Base-by-base conservation (phyloP, 768 basidiomycete genomes). In the Boletus rubropictus region DNA sequence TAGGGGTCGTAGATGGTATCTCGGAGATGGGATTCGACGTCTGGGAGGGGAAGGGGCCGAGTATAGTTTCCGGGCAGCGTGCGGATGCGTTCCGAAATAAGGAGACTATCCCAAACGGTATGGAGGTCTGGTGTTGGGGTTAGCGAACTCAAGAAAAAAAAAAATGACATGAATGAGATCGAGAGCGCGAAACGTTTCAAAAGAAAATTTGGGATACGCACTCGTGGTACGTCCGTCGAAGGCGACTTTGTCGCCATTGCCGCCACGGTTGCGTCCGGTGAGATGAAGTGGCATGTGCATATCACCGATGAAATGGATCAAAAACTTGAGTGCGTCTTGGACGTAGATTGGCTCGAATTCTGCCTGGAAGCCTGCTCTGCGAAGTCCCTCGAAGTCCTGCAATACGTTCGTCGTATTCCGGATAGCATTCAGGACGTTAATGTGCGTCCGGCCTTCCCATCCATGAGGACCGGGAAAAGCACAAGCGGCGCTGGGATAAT, bases 231-330 rank as follows among this genome's bases (percentile, higher is more conserved):
- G 72, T 1, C 79, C 80, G 48, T 84, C 86, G 61, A 88, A 96
- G 11, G 69, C 58, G 22, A 93, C 89, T 56, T 81, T 82, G 52
- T 75, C 77, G 6, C 78, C 77, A 60, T 97, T 98, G 1, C 94
- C 95, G 5, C 95, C 95, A 25, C 88, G 76, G 55, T 92, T 82
- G 15, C 92, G 74, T 2, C 89, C 89, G 0, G 87, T 87, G 31
- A 99, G 76, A 64, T 99, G 95, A 44, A 99, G 70, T 5, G 95
- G 95, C 77, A 86, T 83, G 58, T 96, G 95, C 75, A 95, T 73
- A 63, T 97, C 95, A 0, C 95, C 93, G 10, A 96, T 45, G 57
- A 91, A 97, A 65, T 99, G 96, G 25, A 94, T 78, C 27, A 99
- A 71, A 72, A 96, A 99, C 64, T 89, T 87, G 57, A 97, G 72